Evolutionary conservation across 78 protist genomes (phyloP), one percentile per base, ranked within the genome.

Genomic region (Monosiga brevicollis): DNA sequence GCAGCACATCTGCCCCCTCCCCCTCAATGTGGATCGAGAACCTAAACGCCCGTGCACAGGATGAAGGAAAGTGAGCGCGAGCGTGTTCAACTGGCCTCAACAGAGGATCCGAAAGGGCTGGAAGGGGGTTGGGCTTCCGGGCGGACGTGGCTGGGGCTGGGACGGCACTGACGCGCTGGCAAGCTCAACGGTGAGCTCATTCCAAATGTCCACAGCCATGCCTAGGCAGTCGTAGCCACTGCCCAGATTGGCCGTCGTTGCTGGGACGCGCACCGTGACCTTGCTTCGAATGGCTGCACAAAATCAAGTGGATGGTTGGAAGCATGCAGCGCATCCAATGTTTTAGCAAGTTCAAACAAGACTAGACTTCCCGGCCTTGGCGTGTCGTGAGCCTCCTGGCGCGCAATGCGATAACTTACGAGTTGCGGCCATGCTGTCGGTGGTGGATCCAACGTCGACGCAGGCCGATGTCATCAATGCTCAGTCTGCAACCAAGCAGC

Each of bases 161-260:
- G n/a, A n/a, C n/a, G n/a, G 2, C 62, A 29, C 79, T 6, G 43
- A 87, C 39, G 11, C 0, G 42, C 76, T 83, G 24, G 90, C 77
- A 25, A 32, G 49, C 29, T 80, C 78, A 20, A 89, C 86, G 34
- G 83, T 86, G 32, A 89, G 73, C 40, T 75, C 73, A 39, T 85
- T 83, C 89, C 89, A 83, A 22, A 86, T 3, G 39, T 79, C 87
- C 41, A 89, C 73, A n/a, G 88, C 84, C 55, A 89, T 42, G 36
- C 87, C 87, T 1, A 89, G 40, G 35, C 76, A 80, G 76, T 89
- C 92, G 83, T 29, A 89, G 42, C 90, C 92, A 0, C 90, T 89
- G n/a, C 92, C 92, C 73, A 89, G 36, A 79, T 89, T 89, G 22
- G 92, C 89, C 9, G 86, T 86, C 24, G 92, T 89, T 20, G 92